Base-by-base conservation (phyloP, 2,329 filamentous ascomycete genomes). In the Escovopsis sp. region DNA sequence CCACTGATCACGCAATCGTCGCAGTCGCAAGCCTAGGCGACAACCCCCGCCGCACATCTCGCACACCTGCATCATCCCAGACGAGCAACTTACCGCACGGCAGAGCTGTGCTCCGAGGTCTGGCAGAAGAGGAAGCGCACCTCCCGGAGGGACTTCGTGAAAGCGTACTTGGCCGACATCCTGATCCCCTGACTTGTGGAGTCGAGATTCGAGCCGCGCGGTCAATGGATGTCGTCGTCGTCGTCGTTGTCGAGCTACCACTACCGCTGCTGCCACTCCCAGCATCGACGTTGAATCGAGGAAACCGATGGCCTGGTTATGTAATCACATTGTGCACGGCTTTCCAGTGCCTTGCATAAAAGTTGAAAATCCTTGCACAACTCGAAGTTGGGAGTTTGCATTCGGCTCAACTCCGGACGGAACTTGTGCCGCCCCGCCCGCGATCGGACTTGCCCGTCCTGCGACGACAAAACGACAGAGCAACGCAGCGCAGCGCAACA, bases 61-160 rank as follows among this genome's bases (percentile, higher is more conserved):
- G n/a, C n/a, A n/a, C n/a, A n/a, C n/a, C n/a, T n/a, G n/a, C n/a
- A n/a, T n/a, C n/a, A n/a, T n/a, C n/a, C n/a, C 14, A 6, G 27
- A 30, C 15, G 27, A 15, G 14, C 12, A 35, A 61, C 69, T 54
- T 67, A 93, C 90, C 90, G 78, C 44, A 83, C 79, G 43, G 84
- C 78, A 52, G 84, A 81, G 68, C 88, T 94, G 56, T 85, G 78
- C 57, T 93, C 81, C 46, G 81, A 83, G 35, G 84, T 87, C 65
- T 96, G 88, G 69, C 90, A 96, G 66, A 96, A 88, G 51, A 93
- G 72, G 66, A 98, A 98, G 57, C 90, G 82, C 57, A 98, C 72
- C 71, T 98, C 90, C 71, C 86, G 93, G 58, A 98, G 70, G 46
- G 76, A 67, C 60, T 85, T 80, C 48, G 76, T 72, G 65, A 98